Conservation (phyloP, 2,329 filamentous ascomycete genomes). For the Elsinoe necatrix region DNA sequence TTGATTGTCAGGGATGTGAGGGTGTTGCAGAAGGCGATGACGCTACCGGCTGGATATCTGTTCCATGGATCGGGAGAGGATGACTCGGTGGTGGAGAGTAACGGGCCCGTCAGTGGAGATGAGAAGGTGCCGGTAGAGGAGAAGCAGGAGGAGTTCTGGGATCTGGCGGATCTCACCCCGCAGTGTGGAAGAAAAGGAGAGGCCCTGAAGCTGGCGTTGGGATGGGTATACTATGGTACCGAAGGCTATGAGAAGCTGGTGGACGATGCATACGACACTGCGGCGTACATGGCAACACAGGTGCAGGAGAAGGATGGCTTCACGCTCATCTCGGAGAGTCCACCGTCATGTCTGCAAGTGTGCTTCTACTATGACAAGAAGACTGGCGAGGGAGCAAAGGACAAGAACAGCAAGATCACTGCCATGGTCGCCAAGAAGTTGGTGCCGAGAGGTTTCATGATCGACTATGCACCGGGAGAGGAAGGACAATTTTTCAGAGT, state of each 20-base stretch:
- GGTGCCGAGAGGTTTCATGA: conserved; percentile 57
- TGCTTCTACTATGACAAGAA: conserved; percentile 78
- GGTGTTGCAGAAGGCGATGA: conserved; percentile 76
- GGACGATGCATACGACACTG: conserved; percentile 64
- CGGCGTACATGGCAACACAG: conserved; percentile 56
- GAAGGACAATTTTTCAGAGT: conserved; percentile 60
- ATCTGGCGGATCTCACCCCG: conserved; percentile 83
- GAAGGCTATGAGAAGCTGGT: conserved; percentile 56
- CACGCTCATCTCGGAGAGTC: conserved; percentile 62
- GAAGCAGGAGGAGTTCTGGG: conserved; percentile 56
- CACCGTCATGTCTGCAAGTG: conserved; percentile 82
- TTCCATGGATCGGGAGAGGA: conserved; percentile 38
- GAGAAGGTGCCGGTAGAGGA: conserved; percentile 20
- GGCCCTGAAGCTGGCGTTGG: conserved; percentile 74
- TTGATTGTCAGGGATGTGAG: conserved; percentile 68
- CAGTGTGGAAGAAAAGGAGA: conserved; percentile 88
- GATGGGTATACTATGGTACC: conserved; percentile 83
- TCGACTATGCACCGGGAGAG: conserved; percentile 56
- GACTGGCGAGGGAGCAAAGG: conserved; percentile 35
- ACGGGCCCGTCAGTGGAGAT: conserved; percentile 21
- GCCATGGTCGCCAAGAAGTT: conserved; percentile 47
- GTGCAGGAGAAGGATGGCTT: conserved; percentile 54
- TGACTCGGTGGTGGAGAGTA: conserved; percentile 25
- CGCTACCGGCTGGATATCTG: conserved; percentile 71
- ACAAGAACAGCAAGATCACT: conserved; percentile 49